These are phyloP conservation scores for Marsdenia floribunda DNA, from an alignment of 257 asterid genomes.

Conservation along the genomic window DNA sequence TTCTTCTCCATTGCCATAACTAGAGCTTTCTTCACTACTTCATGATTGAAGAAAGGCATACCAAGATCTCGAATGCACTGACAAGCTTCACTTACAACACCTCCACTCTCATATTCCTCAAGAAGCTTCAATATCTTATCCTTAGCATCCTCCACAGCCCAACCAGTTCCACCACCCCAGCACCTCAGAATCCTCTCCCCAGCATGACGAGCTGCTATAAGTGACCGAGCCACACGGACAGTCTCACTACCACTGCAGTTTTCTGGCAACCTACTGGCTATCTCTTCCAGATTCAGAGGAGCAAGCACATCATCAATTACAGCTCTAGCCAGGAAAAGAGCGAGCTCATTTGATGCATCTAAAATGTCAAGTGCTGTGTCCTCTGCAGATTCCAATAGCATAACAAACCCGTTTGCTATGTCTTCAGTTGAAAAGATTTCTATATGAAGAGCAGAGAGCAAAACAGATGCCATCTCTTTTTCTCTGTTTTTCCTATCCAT, in stretches of 20 bases:
- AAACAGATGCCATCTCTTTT: slow-evolving; percentile 94
- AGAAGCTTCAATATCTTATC: slow-evolving; percentile 94
- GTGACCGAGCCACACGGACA: slow-evolving; percentile 61
- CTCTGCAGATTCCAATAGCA: slow-evolving; percentile 90
- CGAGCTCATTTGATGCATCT: slow-evolving; percentile 88
- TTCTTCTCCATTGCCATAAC: slow-evolving; percentile 99
- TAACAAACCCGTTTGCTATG: slow-evolving; percentile 72
- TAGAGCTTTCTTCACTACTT: slow-evolving; percentile 92
- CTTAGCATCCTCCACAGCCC: slow-evolving; percentile 99
- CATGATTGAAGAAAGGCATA: slow-evolving; percentile 94
- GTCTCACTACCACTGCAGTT: slow-evolving; percentile 82
- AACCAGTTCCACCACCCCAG: slow-evolving; percentile 99
- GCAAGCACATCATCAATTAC: slow-evolving; percentile 89
- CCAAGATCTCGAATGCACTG: slow-evolving; percentile 85
- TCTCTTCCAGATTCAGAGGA: slow-evolving; percentile 83
- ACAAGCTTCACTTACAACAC: slow-evolving; percentile 86
- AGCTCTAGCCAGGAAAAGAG: slow-evolving; percentile 85
- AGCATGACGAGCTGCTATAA: slow-evolving; percentile 91
- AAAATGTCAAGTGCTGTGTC: slow-evolving; percentile 89
- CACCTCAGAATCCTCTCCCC: slow-evolving; percentile 98
- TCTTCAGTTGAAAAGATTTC: slow-evolving; percentile 86
- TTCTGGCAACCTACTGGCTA: slow-evolving; percentile 48
- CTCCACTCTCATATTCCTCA: slow-evolving; percentile 91
- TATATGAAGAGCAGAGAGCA: slow-evolving; percentile 82
- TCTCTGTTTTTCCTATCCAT: slow-evolving; percentile 93